Evolutionary conservation across 1,284 basidiomycete genomes (phyloP).

Genomic region (Puccinia coronata): DNA sequence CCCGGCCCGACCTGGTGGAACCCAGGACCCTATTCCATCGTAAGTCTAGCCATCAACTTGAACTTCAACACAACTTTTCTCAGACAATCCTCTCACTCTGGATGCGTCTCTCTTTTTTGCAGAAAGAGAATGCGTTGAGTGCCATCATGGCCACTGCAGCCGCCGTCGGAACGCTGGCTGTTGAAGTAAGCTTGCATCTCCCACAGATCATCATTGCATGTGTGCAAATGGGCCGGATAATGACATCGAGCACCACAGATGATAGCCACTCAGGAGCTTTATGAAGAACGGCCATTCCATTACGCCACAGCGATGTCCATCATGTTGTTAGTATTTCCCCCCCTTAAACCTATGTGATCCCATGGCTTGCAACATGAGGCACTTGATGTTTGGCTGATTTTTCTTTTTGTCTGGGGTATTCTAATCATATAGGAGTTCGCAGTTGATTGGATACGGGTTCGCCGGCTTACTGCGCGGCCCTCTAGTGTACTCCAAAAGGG

Average conservation of each 20-base stretch:
- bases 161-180: conserved; percentile 41
- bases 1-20: conserved; percentile 49
- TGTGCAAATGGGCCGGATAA: neutral
- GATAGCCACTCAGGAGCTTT: conserved; percentile 47
- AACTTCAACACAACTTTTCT: neutral
- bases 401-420: neutral
- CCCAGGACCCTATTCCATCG: conserved; percentile 42
- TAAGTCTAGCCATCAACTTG: neutral
- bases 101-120: neutral
- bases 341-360: neutral
- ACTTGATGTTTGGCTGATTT: neutral
- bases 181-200: conserved; percentile 36
- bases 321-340: conserved; percentile 28
- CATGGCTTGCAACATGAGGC: neutral
- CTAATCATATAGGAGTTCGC: conserved; percentile 30
- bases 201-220: neutral
- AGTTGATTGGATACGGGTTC: conserved; percentile 43
- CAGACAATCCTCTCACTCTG: neutral
- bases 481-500: conserved; percentile 23
- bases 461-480: conserved; percentile 38
- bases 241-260: conserved; percentile 13
- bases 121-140: conserved; percentile 48
- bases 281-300: conserved; percentile 48
- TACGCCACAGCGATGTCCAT: conserved; percentile 45
- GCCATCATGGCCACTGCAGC: conserved; percentile 49